These are phyloP conservation scores for Helenozyma baotianmanensis DNA, from an alignment of 805 yeast species.

Conservation along the genomic window DNA sequence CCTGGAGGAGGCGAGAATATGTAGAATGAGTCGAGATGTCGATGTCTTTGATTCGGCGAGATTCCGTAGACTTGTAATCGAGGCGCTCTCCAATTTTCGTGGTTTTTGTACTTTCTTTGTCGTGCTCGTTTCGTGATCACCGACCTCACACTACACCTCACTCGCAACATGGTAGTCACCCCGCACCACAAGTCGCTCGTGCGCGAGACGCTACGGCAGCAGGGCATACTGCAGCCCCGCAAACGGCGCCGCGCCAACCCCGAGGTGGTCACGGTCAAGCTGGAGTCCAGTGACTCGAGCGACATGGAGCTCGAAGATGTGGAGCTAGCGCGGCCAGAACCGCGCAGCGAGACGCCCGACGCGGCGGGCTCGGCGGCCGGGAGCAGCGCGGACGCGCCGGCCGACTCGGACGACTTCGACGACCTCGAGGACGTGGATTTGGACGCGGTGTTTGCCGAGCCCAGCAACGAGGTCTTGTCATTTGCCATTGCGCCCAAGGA, in stretches of 20 bases:
- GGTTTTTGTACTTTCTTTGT: too few species aligned
- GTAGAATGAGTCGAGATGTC: too few species aligned
- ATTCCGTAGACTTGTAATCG: too few species aligned
- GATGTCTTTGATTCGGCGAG: too few species aligned
- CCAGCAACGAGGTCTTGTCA: conserved; percentile 12
- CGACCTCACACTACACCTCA: too few species aligned
- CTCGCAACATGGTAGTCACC: conserved; percentile 6
- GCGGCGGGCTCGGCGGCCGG: too few species aligned
- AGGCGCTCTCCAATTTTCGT: too few species aligned
- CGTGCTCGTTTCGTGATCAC: too few species aligned
- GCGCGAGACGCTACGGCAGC: conserved; percentile 8
- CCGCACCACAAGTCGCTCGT: conserved; percentile 10
- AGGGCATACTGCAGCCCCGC: conserved; percentile 1
- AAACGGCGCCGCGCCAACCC: conserved; percentile 6
- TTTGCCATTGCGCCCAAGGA: conserved; percentile 9
- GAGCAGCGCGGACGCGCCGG: conserved; percentile 2
- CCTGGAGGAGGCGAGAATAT: too few species aligned
- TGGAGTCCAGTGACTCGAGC: conserved; percentile 2
- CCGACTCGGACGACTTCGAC: conserved; percentile 33
- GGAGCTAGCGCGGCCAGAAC: conserved; percentile 16
- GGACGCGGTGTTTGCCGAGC: conserved; percentile 8
- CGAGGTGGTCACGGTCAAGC: conserved; percentile 6
- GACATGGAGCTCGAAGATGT: conserved; percentile 15
- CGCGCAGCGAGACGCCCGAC: too few species aligned
- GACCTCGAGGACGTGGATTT: conserved; percentile 30